Evolutionary conservation across 305 asterid genomes (phyloP), one percentile per base, ranked within the genome.

Genomic region (Rubia tinctorum): DNA sequence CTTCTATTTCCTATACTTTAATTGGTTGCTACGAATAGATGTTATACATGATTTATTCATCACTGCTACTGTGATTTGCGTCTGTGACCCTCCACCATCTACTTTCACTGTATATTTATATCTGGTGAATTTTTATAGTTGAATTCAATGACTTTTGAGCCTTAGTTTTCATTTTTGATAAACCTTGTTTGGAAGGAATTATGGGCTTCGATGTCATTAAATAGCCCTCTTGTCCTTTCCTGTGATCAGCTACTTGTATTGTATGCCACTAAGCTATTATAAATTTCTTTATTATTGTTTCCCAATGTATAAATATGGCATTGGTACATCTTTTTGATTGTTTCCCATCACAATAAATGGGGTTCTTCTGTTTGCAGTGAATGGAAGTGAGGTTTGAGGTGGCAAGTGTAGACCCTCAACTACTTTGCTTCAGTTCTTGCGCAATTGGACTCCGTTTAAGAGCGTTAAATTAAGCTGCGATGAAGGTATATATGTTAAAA

Each of bases 271-370:
- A 13, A 65, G 62, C 27, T 11, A 5, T 44, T 42, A 34, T 25
- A 44, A 22, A 53, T 53, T 4, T 53, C 6, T 44, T 20, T 5
- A 30, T 58, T 0, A 44, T 14, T 39, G 22, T 42, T 5, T 69
- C 47, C 71, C 42, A n/a, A n/a, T n/a, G n/a, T n/a, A n/a, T n/a
- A n/a, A n/a, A n/a, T 45, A 27, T 72, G 61, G 39, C 56, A 61
- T 39, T 25, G 43, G 25, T 73, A 14, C 62, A 14, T 4, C 58
- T 17, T 72, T 69, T 43, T 55, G 20, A 15, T 69, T 73, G 53
- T 27, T 49, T 53, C 44, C 55, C 58, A 27, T 77, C 39, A 71
- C 67, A 69, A 84, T 68, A 73, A 77, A 51, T 66, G 69, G n/a
- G n/a, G n/a, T n/a, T n/a, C n/a, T n/a, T n/a, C n/a, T n/a, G n/a